Conservation (phyloP, 305 asterid species). For the Rubia peregrina region DNA sequence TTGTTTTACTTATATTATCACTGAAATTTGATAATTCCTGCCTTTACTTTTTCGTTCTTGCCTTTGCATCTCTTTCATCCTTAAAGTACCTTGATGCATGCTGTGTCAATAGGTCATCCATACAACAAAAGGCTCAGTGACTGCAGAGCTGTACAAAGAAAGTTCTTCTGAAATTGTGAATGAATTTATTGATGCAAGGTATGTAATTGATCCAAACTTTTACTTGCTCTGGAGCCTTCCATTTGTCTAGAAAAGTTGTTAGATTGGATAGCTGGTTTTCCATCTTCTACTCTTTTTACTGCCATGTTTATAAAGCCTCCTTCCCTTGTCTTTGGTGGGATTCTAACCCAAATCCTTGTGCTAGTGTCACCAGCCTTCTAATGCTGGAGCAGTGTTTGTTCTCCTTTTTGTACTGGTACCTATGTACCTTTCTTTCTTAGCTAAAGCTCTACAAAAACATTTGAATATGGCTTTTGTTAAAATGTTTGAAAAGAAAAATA, state of each 20-base stretch:
- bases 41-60: not conserved
- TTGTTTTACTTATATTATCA: not conserved
- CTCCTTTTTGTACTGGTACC: not conserved
- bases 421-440: constrained; percentile 2
- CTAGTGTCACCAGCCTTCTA: too few species aligned
- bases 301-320: not conserved
- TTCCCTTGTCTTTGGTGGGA: not conserved
- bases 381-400: too few species aligned
- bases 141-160: constrained; percentile 80
- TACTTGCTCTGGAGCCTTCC: not conserved
- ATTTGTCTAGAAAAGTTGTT: not conserved
- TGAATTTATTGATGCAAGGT: constrained; percentile 69
- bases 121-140: constrained; percentile 73
- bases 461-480: not conserved
- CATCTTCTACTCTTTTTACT: not conserved
- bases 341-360: not conserved
- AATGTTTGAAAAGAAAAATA: not conserved
- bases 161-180: constrained; percentile 70
- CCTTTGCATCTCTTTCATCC: constrained; percentile 12
- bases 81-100: constrained; percentile 10
- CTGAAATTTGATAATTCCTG: not conserved
- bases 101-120: constrained; percentile 49
- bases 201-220: constrained; percentile 19
- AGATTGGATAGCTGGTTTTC: not conserved
- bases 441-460: not conserved